Base-by-base conservation (phyloP, 2,329 filamentous ascomycete species). In the Dissoconium aciculare region DNA sequence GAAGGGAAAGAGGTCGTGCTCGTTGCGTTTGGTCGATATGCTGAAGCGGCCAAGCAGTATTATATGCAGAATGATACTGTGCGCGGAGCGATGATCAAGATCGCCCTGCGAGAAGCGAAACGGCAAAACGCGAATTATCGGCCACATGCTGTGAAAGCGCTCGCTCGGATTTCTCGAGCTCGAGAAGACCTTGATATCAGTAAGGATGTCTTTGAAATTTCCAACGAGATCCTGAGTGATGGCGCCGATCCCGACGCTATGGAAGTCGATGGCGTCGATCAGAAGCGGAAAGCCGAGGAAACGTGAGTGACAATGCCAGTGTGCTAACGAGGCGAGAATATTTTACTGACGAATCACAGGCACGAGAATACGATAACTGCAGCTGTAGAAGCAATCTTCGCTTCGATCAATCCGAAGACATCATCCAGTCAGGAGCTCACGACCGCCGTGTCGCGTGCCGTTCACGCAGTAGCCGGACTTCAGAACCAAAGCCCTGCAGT, bases 1-100 rank as follows among this genome's bases (percentile, higher is more conserved):
- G 69, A 78, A 1, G 83, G 83, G 13, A 98, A 98, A 52, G 84
- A 94, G 56, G 74, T 73, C 42, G 70, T 98, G 17, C 63, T 95
- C 3, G 67, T 74, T 26, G 76, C 80, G 4, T 83, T 89, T 53
- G 77, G 83, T 3, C 69, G 73, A 35, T 89, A 95, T 45, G 73
- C 79, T 1, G 66, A 71, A 45, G 71, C 74, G 39, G 70, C 69
- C 0, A 67, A 66, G 40, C 54, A 54, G 5, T 59, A 81, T 16
- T 72, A 67, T 60, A 46, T 53, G 23, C 74, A 73, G 62, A 57
- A 62, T 27, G 52, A 54, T 4, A 67, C 77, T 40, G 56, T 80
- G 14, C 67, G 68, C 8, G 64, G 69, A 5, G 66, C 76, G 43
- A 74, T 85, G 59, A 55, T 53, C 34, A 79, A 77, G 59, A 78